Percentiles rank a stretch among this genome's conserved stretches.
phyloP scores from a whole-genome alignment of 2,329 filamentous ascomycete species.

The Xylaria sp. region DNA sequence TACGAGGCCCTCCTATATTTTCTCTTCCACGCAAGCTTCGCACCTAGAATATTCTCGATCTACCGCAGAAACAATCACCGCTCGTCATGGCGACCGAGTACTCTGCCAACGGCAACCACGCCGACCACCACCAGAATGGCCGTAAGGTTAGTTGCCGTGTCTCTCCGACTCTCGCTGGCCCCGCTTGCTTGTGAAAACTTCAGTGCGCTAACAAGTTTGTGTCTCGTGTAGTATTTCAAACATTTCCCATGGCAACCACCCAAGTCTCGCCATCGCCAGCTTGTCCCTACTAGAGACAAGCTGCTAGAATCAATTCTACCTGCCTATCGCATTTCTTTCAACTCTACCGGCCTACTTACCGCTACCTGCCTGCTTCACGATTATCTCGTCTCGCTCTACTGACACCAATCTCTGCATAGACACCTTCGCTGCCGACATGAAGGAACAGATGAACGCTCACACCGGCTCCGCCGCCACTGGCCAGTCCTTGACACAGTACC shows the following conservation, averaged over 20 bases:
- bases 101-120: constrained; percentile 45
- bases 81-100: constrained; percentile 39
- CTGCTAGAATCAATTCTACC: no score
- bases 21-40: constrained; percentile 5
- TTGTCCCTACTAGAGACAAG: no score
- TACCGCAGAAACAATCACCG: constrained; percentile 1
- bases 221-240: constrained; percentile 32
- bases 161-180: background rate
- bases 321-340: background rate
- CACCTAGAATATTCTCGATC: background rate
- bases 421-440: constrained; percentile 55
- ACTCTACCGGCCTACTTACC: background rate
- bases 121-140: constrained; percentile 44
- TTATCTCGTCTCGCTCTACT: constrained; percentile 2
- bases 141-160: constrained; percentile 42
- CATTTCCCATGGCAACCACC: no score
- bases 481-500: constrained; percentile 62
- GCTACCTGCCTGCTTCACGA: background rate
- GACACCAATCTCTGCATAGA: constrained; percentile 36
- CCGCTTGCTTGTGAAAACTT: constrained; percentile 8
- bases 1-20: background rate
- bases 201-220: constrained; percentile 29
- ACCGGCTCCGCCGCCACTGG: constrained; percentile 51
- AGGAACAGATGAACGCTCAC: constrained; percentile 51
- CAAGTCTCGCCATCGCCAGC: background rate